Evolutionary conservation across 176 grass and related monocot genomes (phyloP), one percentile per base, ranked within the genome.

Genomic region (Guadua angustifolia): DNA sequence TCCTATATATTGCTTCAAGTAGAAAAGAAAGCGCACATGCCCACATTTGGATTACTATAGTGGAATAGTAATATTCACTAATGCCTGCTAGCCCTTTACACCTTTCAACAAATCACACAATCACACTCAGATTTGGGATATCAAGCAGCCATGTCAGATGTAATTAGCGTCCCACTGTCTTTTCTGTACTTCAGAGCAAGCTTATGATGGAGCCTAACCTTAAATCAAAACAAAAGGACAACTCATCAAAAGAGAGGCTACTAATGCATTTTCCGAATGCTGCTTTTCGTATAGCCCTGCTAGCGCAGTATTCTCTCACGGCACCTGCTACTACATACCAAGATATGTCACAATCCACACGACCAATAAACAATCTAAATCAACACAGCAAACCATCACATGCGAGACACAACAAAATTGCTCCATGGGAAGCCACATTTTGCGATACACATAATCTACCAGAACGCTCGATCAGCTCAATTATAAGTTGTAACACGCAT

Each of bases 131-230:
- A 39, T 67, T 36, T 80, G 19, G 13, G 4, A 71, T 38, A 38
- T 36, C 25, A 84, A 53, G 47, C 2, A 38, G 13, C 9, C 7
- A 29, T 39, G 39, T 26, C 29, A 40, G 40, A 51, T 59, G 26
- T 13, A 66, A 40, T 42, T 18, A 35, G 53, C 12, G 69, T 46
- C 14, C 35, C 55, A 47, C 9, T 72, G 33, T 32, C 21, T 25
- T 59, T 32, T 46, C n/a, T 81, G 29, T 13, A 35, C 5, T 81
- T 81, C 9, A 71, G 40, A 71, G 46, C 19, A 72, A 70, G 14
- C 5, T 69, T 19, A 17, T 9, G n/a, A 19, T 57, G 5, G 38
- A 69, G 5, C 18, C 8, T 56, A 43, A 56, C 38, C 32, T 42
- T 36, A 47, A 25, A 35, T 9, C 4, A 77, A 77, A 44, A 45